A percentile compares a stretch with the other conserved stretches of the same genome.
phyloP scores from a whole-genome alignment of 805 yeast genomes.

The Jamesozyma piceae region DNA sequence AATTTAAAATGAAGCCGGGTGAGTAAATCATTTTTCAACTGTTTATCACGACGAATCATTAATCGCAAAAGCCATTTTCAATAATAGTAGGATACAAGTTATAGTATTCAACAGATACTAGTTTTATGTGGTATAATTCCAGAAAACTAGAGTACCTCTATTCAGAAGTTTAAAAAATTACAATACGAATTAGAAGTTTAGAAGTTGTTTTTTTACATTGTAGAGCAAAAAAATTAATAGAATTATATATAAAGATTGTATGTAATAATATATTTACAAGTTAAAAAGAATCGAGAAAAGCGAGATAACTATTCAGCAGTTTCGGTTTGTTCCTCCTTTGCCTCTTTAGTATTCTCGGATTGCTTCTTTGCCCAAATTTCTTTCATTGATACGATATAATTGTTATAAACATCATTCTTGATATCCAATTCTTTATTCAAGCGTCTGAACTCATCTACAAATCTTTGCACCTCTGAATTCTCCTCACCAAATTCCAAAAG shows the following conservation, averaged over 20 bases:
- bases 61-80: too few relatives aligned
- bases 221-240: too few relatives aligned
- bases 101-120: too few relatives aligned
- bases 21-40: background rate
- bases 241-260: background rate
- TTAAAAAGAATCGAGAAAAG: too few relatives aligned
- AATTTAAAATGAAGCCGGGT: background rate
- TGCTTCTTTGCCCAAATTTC: conserved; percentile 1
- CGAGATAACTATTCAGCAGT: too few relatives aligned
- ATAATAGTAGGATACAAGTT: too few relatives aligned
- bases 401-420: conserved; percentile 12
- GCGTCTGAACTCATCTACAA: background rate
- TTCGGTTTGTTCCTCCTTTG: background rate
- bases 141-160: too few relatives aligned
- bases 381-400: conserved; percentile 5
- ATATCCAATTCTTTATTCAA: background rate
- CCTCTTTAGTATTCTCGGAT: background rate
- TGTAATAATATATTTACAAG: background rate
- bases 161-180: too few relatives aligned
- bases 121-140: too few relatives aligned
- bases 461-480: background rate
- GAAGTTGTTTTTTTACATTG: too few relatives aligned
- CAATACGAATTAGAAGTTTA: too few relatives aligned
- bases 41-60: too few relatives aligned
- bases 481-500: background rate